phyloP scores from a whole-genome alignment of 768 basidiomycete genomes.

The Boletus sp. region DNA sequence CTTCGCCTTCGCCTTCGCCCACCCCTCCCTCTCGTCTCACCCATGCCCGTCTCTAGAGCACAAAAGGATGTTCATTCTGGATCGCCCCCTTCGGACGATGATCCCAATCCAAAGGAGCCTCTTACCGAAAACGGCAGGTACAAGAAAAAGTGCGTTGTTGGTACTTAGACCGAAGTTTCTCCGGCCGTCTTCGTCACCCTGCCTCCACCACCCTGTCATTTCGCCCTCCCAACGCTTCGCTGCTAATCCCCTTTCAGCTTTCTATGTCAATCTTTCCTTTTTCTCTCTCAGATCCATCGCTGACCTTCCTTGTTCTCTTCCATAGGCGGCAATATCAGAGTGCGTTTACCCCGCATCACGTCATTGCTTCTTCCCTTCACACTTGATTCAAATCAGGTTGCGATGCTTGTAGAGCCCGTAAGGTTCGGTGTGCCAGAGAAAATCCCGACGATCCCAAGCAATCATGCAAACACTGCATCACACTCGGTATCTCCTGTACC shows the following conservation, averaged over 20 bases:
- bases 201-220: neutral
- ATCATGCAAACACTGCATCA: constrained; percentile 84
- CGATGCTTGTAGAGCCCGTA: constrained; percentile 83
- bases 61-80: constrained; percentile 65
- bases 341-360: constrained; percentile 36
- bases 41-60: constrained; percentile 65
- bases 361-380: constrained; percentile 23
- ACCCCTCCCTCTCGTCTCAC: neutral
- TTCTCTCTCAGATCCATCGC: constrained; percentile 30
- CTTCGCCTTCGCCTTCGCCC: constrained; percentile 27
- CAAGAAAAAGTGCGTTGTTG: constrained; percentile 72
- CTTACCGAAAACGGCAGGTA: constrained; percentile 67
- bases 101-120: constrained; percentile 49
- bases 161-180: constrained; percentile 50
- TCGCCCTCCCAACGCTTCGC: neutral
- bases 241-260: constrained; percentile 12
- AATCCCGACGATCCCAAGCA: constrained; percentile 74
- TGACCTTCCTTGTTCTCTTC: constrained; percentile 31
- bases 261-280: constrained; percentile 39
- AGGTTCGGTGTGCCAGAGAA: constrained; percentile 82
- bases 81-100: constrained; percentile 54
- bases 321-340: constrained; percentile 83
- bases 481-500: constrained; percentile 80
- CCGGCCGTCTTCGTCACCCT: constrained; percentile 36
- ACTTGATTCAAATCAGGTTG: constrained; percentile 56